A percentile compares a stretch with the other conserved stretches of the same genome.
These are phyloP conservation scores for Citropsis articulata DNA, from an alignment of 345 rosid genomes.

Conservation along the genomic window DNA sequence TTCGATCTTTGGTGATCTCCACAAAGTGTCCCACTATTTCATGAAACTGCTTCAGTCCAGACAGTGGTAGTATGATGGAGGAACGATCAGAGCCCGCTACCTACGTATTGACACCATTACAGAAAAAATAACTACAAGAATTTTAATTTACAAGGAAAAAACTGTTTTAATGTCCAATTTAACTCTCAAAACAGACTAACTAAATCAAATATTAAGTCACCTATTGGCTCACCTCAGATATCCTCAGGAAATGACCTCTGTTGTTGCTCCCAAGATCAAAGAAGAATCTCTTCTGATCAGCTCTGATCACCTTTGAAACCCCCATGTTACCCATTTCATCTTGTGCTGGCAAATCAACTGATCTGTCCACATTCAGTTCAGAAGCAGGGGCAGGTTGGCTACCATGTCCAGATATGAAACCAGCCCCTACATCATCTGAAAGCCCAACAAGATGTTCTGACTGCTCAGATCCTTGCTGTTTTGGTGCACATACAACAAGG, in stretches of 20 bases:
- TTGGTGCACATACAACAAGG: slow-evolving; percentile 13
- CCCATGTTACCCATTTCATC: slow-evolving; percentile 65
- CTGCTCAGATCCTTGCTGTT: slow-evolving; percentile 70
- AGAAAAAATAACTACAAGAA: neutral
- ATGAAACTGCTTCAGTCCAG: slow-evolving; percentile 91
- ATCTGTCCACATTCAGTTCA: slow-evolving; percentile 66
- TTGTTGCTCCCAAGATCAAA: slow-evolving; percentile 94
- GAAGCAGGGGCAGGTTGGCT: slow-evolving; percentile 68
- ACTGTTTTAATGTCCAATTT: neutral
- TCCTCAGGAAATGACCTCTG: slow-evolving; percentile 93
- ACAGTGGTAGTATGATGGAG: slow-evolving; percentile 89
- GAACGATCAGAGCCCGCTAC: slow-evolving; percentile 96
- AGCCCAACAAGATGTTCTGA: slow-evolving; percentile 80
- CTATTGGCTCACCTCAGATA: slow-evolving; percentile 68
- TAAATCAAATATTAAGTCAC: neutral
- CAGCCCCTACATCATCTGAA: slow-evolving; percentile 99
- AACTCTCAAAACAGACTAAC: neutral
- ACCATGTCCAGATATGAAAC: slow-evolving; percentile 93
- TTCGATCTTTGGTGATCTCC: slow-evolving; percentile 86
- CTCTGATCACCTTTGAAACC: slow-evolving; percentile 84
- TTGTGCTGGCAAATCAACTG: slow-evolving; percentile 62
- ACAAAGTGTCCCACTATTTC: slow-evolving; percentile 93
- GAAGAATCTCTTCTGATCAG: slow-evolving; percentile 91
- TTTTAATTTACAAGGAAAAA: neutral
- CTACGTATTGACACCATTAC: slow-evolving; percentile 38